These are phyloP conservation scores for Colletotrichum spinosum DNA, from an alignment of 2,329 filamentous ascomycete species.

Conservation along the genomic window DNA sequence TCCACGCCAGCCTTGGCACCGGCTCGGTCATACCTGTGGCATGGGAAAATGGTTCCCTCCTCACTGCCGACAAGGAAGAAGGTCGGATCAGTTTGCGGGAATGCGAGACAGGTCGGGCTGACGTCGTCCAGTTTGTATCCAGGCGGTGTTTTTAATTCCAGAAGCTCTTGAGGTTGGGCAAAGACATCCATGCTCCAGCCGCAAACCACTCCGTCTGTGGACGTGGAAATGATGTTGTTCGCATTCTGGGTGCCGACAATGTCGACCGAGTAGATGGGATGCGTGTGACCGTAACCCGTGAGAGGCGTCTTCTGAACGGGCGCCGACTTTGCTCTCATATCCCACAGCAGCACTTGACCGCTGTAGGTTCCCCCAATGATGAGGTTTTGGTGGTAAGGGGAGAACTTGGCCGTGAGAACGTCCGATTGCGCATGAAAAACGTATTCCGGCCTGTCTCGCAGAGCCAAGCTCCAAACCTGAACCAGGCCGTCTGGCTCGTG, in stretches of 20 bases:
- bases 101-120: constrained; percentile 92
- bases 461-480: constrained; percentile 96
- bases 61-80: constrained; percentile 98
- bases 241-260: constrained; percentile 98
- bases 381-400: constrained; percentile 96
- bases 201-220: constrained; percentile 95
- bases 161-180: constrained; percentile 92
- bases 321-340: constrained; percentile 88
- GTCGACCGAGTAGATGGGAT: constrained; percentile 94
- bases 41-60: constrained; percentile 95
- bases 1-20: constrained; percentile 97
- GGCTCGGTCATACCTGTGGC: constrained; percentile 96
- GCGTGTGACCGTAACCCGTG: constrained; percentile 93
- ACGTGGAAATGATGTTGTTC: constrained; percentile 97
- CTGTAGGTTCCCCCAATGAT: constrained; percentile 97
- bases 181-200: constrained; percentile 99
- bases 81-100: constrained; percentile 93
- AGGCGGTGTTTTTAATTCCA: constrained; percentile 86
- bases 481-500: constrained; percentile 94
- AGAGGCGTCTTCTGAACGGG: constrained; percentile 97
- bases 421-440: constrained; percentile 97
- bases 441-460: constrained; percentile 95
- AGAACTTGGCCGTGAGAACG: constrained; percentile 95
- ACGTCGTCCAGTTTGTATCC: constrained; percentile 95
- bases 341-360: constrained; percentile 96